Conservation (phyloP, 192 early-diverging fungal genomes). For the Coemansia sp. region DNA sequence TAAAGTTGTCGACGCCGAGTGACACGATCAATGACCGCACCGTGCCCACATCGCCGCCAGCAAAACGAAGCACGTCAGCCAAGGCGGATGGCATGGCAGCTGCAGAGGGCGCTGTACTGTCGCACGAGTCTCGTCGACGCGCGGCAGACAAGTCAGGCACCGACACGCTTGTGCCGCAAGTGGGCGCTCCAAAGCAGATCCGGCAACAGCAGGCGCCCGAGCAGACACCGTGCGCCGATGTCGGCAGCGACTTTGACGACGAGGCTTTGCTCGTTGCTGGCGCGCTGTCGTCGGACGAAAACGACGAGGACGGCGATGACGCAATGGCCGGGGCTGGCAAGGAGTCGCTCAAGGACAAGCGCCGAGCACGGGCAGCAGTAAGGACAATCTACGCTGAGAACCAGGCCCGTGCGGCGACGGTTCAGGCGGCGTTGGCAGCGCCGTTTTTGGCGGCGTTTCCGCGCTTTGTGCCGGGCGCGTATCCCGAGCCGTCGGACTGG, state of each 20-base stretch:
- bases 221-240: background rate
- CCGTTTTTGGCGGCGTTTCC: slow-evolving; percentile 40
- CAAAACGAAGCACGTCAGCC: background rate
- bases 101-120: background rate
- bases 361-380: slow-evolving; percentile 10
- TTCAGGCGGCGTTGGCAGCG: slow-evolving; percentile 25
- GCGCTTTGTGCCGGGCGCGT: slow-evolving; percentile 39
- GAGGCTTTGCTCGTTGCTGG: background rate
- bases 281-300: background rate
- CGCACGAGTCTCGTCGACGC: background rate
- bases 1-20: background rate
- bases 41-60: slow-evolving; percentile 31
- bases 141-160: background rate
- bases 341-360: slow-evolving; percentile 8
- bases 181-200: background rate
- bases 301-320: background rate
- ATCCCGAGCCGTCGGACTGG: slow-evolving; percentile 42
- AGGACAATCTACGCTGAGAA: slow-evolving; percentile 40
- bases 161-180: background rate
- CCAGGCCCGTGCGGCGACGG: slow-evolving; percentile 31
- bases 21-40: slow-evolving; percentile 25
- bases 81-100: background rate
- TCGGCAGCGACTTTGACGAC: background rate
- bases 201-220: background rate
- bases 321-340: background rate